Evolutionary conservation across 768 basidiomycete genomes (phyloP).

Genomic region (Sporobolomyces pararoseus): DNA sequence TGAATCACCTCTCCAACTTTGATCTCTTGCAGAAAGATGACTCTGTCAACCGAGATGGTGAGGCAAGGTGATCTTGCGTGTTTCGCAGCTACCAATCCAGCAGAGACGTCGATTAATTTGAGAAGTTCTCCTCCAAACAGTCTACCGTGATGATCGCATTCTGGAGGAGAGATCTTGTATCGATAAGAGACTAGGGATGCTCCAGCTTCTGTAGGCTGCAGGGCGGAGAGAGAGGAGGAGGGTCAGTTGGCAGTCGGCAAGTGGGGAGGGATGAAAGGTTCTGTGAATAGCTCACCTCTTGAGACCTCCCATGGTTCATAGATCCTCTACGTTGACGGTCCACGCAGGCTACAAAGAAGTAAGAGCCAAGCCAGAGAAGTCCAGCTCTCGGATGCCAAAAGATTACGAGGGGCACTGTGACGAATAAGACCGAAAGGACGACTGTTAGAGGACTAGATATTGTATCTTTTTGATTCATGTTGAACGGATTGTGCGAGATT

Average conservation of each 20-base stretch:
- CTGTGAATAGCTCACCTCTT: neutral
- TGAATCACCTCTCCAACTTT: slow-evolving; percentile 34
- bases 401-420: too few relatives aligned
- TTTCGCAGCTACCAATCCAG: slow-evolving; percentile 39
- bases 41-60: slow-evolving; percentile 38
- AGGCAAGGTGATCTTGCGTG: slow-evolving; percentile 35
- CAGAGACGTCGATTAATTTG: slow-evolving; percentile 38
- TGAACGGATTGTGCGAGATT: too few relatives aligned
- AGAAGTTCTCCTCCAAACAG: slow-evolving; percentile 39
- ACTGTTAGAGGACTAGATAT: too few relatives aligned
- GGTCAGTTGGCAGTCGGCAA: neutral
- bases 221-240: neutral
- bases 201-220: slow-evolving; percentile 2
- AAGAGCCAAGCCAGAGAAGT: neutral
- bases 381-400: neutral
- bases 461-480: too few relatives aligned
- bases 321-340: neutral
- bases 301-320: neutral
- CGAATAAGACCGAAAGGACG: too few relatives aligned
- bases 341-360: neutral
- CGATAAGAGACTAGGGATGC: slow-evolving; percentile 13
- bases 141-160: slow-evolving; percentile 37
- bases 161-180: slow-evolving; percentile 28
- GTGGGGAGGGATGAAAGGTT: neutral
- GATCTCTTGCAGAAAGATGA: slow-evolving; percentile 37